phyloP scores from a whole-genome alignment of 129 eudicot genomes.

The Flaveria robusta region DNA sequence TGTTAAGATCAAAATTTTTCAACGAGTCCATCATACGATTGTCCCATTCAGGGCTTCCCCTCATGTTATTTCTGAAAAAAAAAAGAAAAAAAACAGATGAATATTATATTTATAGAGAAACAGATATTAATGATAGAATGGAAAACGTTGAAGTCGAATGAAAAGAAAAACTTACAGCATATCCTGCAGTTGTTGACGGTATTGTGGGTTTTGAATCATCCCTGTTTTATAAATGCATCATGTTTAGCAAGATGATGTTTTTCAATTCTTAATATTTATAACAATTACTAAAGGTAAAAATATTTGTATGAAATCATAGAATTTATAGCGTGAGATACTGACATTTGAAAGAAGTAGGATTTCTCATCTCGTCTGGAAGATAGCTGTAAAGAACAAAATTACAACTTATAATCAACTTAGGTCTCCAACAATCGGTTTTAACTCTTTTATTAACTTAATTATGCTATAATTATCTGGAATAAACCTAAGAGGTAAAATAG shows the following conservation, averaged over 20 bases:
- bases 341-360: constrained; percentile 93
- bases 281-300: neutral
- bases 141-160: neutral
- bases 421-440: neutral
- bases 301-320: constrained; percentile 3
- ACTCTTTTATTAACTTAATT: too few species aligned
- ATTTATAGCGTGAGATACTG: constrained; percentile 24
- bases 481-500: too few species aligned
- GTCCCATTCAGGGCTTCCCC: constrained; percentile 85
- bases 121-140: neutral
- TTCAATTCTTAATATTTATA: neutral
- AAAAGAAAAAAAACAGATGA: neutral
- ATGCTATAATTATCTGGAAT: too few species aligned
- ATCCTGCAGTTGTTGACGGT: constrained; percentile 89
- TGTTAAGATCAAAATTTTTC: constrained; percentile 77
- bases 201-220: constrained; percentile 92
- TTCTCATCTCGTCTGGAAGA: constrained; percentile 99
- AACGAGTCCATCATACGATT: constrained; percentile 71
- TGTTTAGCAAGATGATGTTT: constrained; percentile 9
- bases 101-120: neutral
- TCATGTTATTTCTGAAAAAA: constrained; percentile 73
- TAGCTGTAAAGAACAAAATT: constrained; percentile 51
- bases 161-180: constrained; percentile 68
- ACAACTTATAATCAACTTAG: constrained; percentile 1
- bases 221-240: constrained; percentile 46